A percentile compares a stretch with the other conserved stretches of the same genome.
Evolutionary conservation across 176 grass and related monocot genomes (phyloP).

Genomic region (Carex parvula): DNA sequence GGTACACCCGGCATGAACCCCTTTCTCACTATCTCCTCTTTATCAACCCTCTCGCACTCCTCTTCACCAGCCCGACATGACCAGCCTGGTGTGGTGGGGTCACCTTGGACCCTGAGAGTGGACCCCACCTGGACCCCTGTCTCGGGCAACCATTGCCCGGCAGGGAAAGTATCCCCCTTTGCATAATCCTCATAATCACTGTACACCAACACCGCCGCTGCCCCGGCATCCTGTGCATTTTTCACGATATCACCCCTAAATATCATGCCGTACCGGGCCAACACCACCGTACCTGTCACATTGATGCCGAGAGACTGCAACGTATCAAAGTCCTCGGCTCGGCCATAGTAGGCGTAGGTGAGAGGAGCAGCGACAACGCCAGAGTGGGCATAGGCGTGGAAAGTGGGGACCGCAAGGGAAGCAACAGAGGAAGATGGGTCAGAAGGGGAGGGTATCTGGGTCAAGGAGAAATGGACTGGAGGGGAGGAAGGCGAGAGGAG

Average conservation of each 20-base stretch:
- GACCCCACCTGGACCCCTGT: conserved; percentile 73
- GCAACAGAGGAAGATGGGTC: conserved; percentile 38
- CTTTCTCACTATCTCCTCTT: conserved; percentile 45
- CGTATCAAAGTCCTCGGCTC: conserved; percentile 56
- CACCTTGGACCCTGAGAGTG: conserved; percentile 52
- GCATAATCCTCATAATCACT: conserved; percentile 75
- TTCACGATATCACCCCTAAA: conserved; percentile 77
- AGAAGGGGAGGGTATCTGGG: conserved; percentile 57
- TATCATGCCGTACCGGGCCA: conserved; percentile 69
- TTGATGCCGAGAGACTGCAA: conserved; percentile 55
- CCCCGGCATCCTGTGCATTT: conserved; percentile 61
- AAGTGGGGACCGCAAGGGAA: conserved; percentile 54
- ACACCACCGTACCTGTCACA: conserved; percentile 60
- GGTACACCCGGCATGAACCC: conserved; percentile 64
- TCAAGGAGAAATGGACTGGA: conserved; percentile 40
- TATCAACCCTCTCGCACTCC: conserved; percentile 60
- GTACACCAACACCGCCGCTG: conserved; percentile 60
- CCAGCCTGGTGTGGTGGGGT: conserved; percentile 83
- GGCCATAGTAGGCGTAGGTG: conserved; percentile 86
- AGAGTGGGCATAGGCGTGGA: conserved; percentile 70
- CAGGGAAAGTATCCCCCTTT: conserved; percentile 45
- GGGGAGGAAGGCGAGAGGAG: conserved; percentile 32
- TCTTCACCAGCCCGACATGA: conserved; percentile 36
- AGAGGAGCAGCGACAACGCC: conserved; percentile 59
- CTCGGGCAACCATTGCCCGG: conserved; percentile 71